phyloP scores from a whole-genome alignment of 352 stramenopile genomes.

The Phytopythium kandeliae region DNA sequence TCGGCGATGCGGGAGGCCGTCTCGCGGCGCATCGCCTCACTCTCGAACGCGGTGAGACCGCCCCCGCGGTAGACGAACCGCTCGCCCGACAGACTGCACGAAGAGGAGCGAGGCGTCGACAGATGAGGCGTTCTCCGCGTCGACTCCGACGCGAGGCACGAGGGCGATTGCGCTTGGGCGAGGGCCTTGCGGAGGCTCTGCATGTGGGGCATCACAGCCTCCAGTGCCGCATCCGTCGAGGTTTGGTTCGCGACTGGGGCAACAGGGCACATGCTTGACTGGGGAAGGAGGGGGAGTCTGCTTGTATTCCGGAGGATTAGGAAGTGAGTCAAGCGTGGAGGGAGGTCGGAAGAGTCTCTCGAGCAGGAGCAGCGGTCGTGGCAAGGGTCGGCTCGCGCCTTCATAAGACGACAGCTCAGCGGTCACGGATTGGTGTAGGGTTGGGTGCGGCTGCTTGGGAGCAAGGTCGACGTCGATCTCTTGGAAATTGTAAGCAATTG shows the following conservation, averaged over 20 bases:
- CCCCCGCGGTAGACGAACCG: background rate
- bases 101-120: background rate
- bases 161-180: background rate
- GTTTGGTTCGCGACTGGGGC: background rate
- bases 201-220: background rate
- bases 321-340: too few species aligned
- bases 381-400: too few species aligned
- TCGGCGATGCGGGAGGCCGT: conserved; percentile 1
- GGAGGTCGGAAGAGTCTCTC: too few species aligned
- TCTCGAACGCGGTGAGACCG: background rate
- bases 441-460: too few species aligned
- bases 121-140: background rate
- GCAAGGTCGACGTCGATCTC: too few species aligned
- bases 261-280: conserved; percentile 3
- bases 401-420: too few species aligned
- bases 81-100: conserved; percentile 1
- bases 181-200: background rate
- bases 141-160: background rate
- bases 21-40: background rate
- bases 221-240: background rate
- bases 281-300: too few species aligned
- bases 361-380: too few species aligned
- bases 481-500: too few species aligned
- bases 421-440: too few species aligned
- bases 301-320: too few species aligned